Percentiles rank a stretch among this genome's conserved stretches.
Evolutionary conservation across 1,139 yeast species (phyloP).

Genomic region (Waltiozyma sp.): DNA sequence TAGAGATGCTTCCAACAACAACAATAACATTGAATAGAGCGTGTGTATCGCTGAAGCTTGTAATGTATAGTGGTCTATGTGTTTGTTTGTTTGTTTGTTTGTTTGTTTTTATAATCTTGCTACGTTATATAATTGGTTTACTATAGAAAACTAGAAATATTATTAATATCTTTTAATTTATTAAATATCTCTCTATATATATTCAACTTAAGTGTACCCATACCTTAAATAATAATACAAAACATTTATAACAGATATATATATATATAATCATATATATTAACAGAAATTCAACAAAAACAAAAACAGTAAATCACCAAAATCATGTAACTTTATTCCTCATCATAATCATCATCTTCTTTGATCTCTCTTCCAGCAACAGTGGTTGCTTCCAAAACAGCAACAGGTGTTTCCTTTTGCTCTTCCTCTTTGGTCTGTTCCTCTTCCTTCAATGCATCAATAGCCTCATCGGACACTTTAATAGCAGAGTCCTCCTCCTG

Average conservation of each 20-base stretch:
- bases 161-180: background rate
- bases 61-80: too few relatives aligned
- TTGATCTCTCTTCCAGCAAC: constrained; percentile 56
- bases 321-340: constrained; percentile 26
- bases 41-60: too few relatives aligned
- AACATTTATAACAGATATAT: too few relatives aligned
- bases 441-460: constrained; percentile 2
- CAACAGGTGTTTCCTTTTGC: constrained; percentile 16
- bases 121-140: background rate
- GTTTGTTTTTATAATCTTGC: background rate
- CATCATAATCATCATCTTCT: constrained; percentile 80
- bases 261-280: too few relatives aligned
- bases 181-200: too few relatives aligned
- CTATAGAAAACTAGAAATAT: background rate
- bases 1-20: constrained; percentile 52
- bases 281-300: too few relatives aligned
- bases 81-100: background rate
- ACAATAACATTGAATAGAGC: background rate
- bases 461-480: background rate
- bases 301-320: background rate
- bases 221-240: too few relatives aligned
- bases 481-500: constrained; percentile 4
- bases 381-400: constrained; percentile 36
- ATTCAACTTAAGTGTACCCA: too few relatives aligned
- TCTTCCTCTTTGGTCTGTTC: constrained; percentile 23